These are phyloP conservation scores for Ochromonas danica DNA, from an alignment of 108 stramenopile genomes.

Conservation along the genomic window DNA sequence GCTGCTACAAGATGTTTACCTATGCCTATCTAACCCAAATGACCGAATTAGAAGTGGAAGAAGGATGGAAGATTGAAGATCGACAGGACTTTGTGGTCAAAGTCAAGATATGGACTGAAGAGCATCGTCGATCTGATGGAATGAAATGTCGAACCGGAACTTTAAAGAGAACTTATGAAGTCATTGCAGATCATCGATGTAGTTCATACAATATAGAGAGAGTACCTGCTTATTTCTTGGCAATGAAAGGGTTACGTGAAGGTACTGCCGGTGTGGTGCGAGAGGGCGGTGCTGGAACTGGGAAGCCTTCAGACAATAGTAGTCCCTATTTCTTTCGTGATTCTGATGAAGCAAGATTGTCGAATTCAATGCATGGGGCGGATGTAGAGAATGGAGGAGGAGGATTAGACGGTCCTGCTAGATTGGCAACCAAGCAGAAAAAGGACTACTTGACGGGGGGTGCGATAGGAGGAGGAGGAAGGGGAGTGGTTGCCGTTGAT, in stretches of 20 bases:
- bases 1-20: not conserved
- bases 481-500: no score
- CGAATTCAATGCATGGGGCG: no score
- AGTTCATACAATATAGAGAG: not conserved
- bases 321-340: no score
- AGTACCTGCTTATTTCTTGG: not conserved
- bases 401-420: no score
- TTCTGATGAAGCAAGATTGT: no score
- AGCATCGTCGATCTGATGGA: not conserved
- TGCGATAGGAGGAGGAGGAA: no score
- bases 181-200: not conserved
- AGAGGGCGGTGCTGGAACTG: no score
- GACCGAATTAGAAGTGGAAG: not conserved
- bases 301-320: no score
- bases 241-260: not conserved
- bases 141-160: not conserved
- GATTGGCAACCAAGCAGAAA: no score
- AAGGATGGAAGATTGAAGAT: conserved; percentile 1
- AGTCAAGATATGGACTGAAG: not conserved
- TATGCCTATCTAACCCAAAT: not conserved
- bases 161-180: conserved; percentile 1
- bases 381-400: no score
- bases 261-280: not conserved
- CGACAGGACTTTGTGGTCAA: not conserved
- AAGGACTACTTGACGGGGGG: no score